phyloP scores from a whole-genome alignment of 2,329 filamentous ascomycete species.

The Aspergillus quadricinctus region DNA sequence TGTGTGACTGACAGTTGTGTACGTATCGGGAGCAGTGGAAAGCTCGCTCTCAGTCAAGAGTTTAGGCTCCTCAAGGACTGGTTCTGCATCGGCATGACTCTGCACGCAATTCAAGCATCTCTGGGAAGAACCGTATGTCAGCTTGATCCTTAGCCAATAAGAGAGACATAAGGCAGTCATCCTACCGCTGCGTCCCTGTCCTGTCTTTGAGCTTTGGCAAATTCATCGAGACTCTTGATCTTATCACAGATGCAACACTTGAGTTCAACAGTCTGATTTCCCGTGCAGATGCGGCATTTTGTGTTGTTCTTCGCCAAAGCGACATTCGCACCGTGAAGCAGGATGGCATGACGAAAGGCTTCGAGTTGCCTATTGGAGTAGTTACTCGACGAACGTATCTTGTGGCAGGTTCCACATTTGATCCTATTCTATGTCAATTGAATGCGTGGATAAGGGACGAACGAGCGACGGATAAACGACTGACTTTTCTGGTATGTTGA shows the following conservation, averaged over 20 bases:
- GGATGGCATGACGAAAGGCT: slow-evolving; percentile 26
- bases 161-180: slow-evolving; percentile 3
- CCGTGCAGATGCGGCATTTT: slow-evolving; percentile 45
- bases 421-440: slow-evolving; percentile 31
- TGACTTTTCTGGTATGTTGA: slow-evolving; percentile 31
- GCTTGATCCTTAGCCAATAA: not conserved
- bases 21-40: slow-evolving; percentile 4
- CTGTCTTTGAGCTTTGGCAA: slow-evolving; percentile 47
- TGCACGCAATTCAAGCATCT: slow-evolving; percentile 41
- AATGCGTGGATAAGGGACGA: not conserved
- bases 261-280: slow-evolving; percentile 43
- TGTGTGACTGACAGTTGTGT: slow-evolving; percentile 5
- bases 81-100: slow-evolving; percentile 28
- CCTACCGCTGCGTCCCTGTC: slow-evolving; percentile 46
- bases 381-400: slow-evolving; percentile 30
- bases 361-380: slow-evolving; percentile 49
- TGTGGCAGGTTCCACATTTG: slow-evolving; percentile 46
- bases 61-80: slow-evolving; percentile 30
- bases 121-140: slow-evolving; percentile 21
- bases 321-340: slow-evolving; percentile 12
- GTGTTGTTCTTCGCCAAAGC: slow-evolving; percentile 17
- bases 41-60: slow-evolving; percentile 15
- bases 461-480: slow-evolving; percentile 1
- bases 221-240: slow-evolving; percentile 46
- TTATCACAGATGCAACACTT: slow-evolving; percentile 46